Evolutionary conservation across 129 eudicot species (phyloP), one percentile per base, ranked within the genome.

Genomic region (Apium graveolens): DNA sequence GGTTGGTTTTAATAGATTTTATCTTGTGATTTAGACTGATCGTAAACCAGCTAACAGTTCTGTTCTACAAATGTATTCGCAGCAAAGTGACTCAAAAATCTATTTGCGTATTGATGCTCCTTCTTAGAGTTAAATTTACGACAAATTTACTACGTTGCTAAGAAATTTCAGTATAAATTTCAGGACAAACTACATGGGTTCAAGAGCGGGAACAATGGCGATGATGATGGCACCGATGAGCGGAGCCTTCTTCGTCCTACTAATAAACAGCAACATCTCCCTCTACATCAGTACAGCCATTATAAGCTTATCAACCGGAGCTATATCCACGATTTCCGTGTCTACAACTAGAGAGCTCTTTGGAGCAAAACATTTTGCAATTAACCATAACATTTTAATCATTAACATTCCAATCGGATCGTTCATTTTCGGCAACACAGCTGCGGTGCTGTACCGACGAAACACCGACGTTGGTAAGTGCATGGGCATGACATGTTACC

Each of bases 351-450:
- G 90, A 1, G 93, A 94, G 79, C 86, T 94, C 31, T 94, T 94
- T 14, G 98, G 98, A 42, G 46, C 91, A 34, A 85, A 91, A 43
- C 81, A 87, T 76, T 95, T 91, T 34, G 92, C 96, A 4, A 86
- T 95, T 1, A 95, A 95, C 72, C 98, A 95, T 76, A 95, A 95
- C 79, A 75, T 95, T 39, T 60, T 95, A 62, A 93, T 95, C 63
- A 80, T 85, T 1, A 95, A 90, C 69, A 95, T 95, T 73, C 98
- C 98, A 1, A 72, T 95, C 38, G 98, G 97, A n/a, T 90, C 98
- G 1, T 90, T 95, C 55, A 39, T 91, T 51, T 95, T 90, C 42
- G 98, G 98, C 16, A 84, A 88, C 74, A 66, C 90, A 49, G 98
- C 98, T 0, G 98, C 98, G 10, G 73, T 85, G 53, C 83, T 95